A percentile compares a stretch with the other conserved stretches of the same genome.
Evolutionary conservation across 306 rosid genomes (phyloP).

Genomic region (Prunus salicina): DNA sequence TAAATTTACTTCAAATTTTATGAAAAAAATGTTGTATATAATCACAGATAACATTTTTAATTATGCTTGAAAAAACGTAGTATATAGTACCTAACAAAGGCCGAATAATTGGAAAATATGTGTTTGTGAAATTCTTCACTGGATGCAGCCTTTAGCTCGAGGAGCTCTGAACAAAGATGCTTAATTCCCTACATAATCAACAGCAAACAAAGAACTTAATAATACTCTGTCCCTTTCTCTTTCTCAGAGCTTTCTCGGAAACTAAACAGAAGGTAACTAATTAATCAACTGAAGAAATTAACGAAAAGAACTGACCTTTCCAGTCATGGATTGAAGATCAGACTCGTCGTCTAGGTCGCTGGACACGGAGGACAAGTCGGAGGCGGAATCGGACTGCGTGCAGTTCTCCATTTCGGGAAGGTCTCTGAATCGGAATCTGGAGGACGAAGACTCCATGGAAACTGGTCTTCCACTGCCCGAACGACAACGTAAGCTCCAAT

Average conservation of each 20-base stretch:
- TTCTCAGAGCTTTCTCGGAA: not conserved
- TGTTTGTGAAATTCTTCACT: conserved; percentile 54
- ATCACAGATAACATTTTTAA: not conserved
- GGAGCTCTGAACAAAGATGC: conserved; percentile 76
- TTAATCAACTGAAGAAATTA: not conserved
- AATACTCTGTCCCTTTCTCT: not conserved
- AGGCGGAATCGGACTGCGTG: conserved; percentile 33
- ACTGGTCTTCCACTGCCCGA: conserved; percentile 9
- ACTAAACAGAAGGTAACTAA: not conserved
- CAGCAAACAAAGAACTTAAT: not conserved
- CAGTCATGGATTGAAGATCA: conserved; percentile 69
- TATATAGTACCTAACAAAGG: conserved; percentile 43
- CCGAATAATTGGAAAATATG: conserved; percentile 51
- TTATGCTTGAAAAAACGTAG: not conserved
- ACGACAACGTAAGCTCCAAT: not conserved
- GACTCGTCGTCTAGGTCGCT: conserved; percentile 36
- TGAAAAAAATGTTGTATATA: not conserved
- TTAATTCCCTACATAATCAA: conserved; percentile 55
- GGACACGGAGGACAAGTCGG: conserved; percentile 43
- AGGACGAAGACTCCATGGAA: conserved; percentile 51
- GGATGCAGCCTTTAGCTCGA: conserved; percentile 69
- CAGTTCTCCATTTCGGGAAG: conserved; percentile 46
- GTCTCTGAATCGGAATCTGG: conserved; percentile 62
- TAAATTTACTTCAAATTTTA: not conserved
- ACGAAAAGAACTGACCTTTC: conserved; percentile 34